Evolutionary conservation across 176 grass and related monocot genomes (phyloP), one percentile per base, ranked within the genome.

Genomic region (Guadua angustifolia): DNA sequence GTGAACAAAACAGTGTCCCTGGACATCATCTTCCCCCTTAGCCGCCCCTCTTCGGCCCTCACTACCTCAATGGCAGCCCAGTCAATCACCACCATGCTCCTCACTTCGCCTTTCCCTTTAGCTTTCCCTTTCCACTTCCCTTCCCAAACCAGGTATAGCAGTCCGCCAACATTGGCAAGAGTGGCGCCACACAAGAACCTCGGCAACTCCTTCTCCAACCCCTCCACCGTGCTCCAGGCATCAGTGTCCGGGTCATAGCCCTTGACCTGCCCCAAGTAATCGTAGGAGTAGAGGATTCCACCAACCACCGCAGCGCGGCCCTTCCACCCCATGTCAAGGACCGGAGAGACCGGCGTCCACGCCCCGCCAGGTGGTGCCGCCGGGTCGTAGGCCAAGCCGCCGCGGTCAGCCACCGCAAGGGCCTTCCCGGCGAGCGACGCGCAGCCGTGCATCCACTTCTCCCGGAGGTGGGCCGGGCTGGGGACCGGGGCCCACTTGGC

Each of bases 381-480:
- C 0, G 95, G 91, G 17, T 95, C 36, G 77, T 98, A 95, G 16
- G 91, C 82, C 64, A 98, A 88, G 18, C 95, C 93, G 4, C 93
- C 93, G 2, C 95, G 95, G 55, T 95, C 93, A 52, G 91, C 95
- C 82, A 98, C 93, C 13, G 87, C 89, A 6, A 98, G 93, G 35
- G 95, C 74, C 89, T 86, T 85, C 57, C 90, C 85, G 9, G 69
- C 73, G 5, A 98, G 90, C 45, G 90, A 86, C 9, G 85, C 93
- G 81, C 91, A 93, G 5, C 95, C 95, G 74, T 95, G 95, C 95
- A 98, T 98, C 95, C 95, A 98, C 58, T 98, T 98, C 85, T 92
- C 87, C 21, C 93, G 75, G 69, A 98, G 50, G 36, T 79, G 79
- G 9, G 47, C 45, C 12, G 95, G 95, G 73, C 95, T 95, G 45